phyloP scores from a whole-genome alignment of 2,329 filamentous ascomycete species.

The Cladosporium colombiae region DNA sequence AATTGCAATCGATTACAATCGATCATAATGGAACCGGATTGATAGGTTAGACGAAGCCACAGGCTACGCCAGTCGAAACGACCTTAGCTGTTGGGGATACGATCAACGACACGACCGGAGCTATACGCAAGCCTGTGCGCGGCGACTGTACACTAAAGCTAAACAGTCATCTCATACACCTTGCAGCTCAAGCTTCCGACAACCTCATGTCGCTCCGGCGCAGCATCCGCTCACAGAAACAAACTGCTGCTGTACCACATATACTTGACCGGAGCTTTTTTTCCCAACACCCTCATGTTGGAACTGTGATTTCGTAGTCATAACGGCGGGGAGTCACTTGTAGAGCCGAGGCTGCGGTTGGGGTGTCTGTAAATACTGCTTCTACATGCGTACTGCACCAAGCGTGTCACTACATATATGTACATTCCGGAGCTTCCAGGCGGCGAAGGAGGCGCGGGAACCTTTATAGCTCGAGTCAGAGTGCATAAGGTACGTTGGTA shows the following conservation, averaged over 20 bases:
- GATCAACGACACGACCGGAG: too few relatives aligned
- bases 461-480: background rate
- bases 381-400: background rate
- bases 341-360: background rate
- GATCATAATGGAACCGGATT: too few relatives aligned
- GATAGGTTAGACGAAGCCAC: too few relatives aligned
- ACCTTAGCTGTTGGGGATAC: too few relatives aligned
- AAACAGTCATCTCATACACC: background rate
- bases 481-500: too few relatives aligned
- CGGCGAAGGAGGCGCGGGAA: background rate
- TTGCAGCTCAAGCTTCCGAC: background rate
- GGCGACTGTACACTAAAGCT: too few relatives aligned
- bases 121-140: too few relatives aligned
- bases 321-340: background rate
- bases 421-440: background rate
- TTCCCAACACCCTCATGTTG: background rate
- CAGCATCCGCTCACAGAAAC: background rate
- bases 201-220: background rate
- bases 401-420: background rate
- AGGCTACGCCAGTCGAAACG: too few relatives aligned
- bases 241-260: background rate
- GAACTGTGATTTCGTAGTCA: background rate
- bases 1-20: too few relatives aligned
- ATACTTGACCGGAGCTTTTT: background rate
- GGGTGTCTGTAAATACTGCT: background rate